Evolutionary conservation across 768 basidiomycete genomes (phyloP).

Genomic region (Amanita exitialis): DNA sequence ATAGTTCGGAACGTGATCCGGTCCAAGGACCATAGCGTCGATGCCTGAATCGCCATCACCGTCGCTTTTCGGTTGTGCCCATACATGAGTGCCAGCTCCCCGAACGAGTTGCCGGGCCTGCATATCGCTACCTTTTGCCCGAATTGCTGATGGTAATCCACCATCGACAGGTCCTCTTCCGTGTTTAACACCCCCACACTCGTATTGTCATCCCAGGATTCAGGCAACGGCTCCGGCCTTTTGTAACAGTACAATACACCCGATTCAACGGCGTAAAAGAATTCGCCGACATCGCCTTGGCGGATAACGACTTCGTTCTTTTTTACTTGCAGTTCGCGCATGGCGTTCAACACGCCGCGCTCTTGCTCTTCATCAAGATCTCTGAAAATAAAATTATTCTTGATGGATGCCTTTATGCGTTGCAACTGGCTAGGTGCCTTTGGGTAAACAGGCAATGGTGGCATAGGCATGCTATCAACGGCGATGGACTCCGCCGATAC

Average conservation of each 20-base stretch:
- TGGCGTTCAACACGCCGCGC: conserved; percentile 85
- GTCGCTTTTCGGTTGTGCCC: conserved; percentile 94
- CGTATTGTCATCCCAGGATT: conserved; percentile 40
- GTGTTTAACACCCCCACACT: conserved; percentile 26
- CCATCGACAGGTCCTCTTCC: conserved; percentile 48
- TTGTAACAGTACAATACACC: conserved; percentile 82
- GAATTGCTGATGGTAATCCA: conserved; percentile 58
- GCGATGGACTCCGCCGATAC: conserved; percentile 94
- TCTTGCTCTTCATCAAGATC: conserved; percentile 96
- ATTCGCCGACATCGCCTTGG: conserved; percentile 95
- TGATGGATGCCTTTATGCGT: conserved; percentile 81
- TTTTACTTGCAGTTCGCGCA: conserved; percentile 75
- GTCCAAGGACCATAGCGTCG: conserved; percentile 91
- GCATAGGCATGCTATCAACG: conserved; percentile 57
- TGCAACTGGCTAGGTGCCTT: conserved; percentile 80
- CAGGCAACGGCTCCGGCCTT: conserved; percentile 54
- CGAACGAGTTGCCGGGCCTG: conserved; percentile 79
- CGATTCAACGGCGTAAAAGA: conserved; percentile 93
- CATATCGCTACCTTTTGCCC: conserved; percentile 82
- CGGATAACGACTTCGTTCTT: conserved; percentile 86
- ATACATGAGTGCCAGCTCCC: conserved; percentile 97
- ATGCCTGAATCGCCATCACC: conserved; percentile 74
- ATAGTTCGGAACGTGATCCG: conserved; percentile 98
- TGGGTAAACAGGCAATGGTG: conserved; percentile 62
- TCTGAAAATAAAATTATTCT: conserved; percentile 88